A percentile compares a stretch with the other conserved stretches of the same genome.
Evolutionary conservation across 208 protist genomes (phyloP).

Genomic region (Leishmania gerbilli): DNA sequence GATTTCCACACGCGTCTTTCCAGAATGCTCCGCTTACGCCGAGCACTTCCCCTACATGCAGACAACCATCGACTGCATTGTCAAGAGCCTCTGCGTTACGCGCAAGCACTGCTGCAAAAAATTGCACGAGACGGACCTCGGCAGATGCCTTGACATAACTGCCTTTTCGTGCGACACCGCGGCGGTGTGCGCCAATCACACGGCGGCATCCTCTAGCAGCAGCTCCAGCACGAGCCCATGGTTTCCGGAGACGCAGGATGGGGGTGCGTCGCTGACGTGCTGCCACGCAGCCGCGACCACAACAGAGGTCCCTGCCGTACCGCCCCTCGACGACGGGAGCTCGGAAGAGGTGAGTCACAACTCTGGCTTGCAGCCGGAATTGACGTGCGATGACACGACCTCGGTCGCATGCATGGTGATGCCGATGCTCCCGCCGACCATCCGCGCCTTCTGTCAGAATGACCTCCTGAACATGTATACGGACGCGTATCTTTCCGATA

Average conservation of each 20-base stretch:
- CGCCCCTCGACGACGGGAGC: conserved; percentile 1
- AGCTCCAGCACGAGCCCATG: background rate
- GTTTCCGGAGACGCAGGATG: conserved; percentile 15
- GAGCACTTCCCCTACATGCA: conserved; percentile 17
- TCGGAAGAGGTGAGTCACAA: background rate
- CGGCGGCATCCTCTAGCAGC: background rate
- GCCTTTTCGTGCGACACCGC: conserved; percentile 16
- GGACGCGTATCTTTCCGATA: conserved; percentile 18
- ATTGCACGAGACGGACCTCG: background rate
- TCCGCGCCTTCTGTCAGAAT: conserved; percentile 26
- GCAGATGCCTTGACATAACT: conserved; percentile 20
- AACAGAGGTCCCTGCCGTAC: conserved; percentile 8
- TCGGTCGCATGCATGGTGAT: conserved; percentile 8
- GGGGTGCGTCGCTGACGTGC: conserved; percentile 21
- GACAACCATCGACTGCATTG: conserved; percentile 12
- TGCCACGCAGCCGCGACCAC: conserved; percentile 13
- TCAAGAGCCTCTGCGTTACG: conserved; percentile 20
- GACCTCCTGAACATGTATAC: conserved; percentile 21
- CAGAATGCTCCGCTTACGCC: conserved; percentile 12
- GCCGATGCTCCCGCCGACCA: conserved; percentile 4
- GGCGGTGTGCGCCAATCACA: conserved; percentile 5
- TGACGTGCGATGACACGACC: conserved; percentile 11
- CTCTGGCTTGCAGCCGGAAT: background rate
- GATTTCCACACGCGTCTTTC: background rate
- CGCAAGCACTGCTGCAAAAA: conserved; percentile 20